Conservation (phyloP, 257 asterid species). For the Solanum megistacrolobum region DNA sequence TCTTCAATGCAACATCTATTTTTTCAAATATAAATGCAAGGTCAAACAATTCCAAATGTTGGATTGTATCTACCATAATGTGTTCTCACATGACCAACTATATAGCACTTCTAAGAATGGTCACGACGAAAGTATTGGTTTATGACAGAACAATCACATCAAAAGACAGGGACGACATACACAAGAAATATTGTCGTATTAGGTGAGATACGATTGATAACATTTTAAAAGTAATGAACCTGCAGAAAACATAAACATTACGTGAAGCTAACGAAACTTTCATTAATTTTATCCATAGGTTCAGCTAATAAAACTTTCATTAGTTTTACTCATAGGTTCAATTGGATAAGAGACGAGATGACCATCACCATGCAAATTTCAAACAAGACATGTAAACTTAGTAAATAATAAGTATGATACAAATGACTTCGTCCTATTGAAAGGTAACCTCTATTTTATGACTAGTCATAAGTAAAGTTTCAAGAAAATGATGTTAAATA, state of each 20-base stretch:
- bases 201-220: neutral
- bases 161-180: neutral
- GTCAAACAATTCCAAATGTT: neutral
- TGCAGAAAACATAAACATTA: neutral
- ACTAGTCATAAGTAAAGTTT: neutral
- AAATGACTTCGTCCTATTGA: neutral
- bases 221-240: neutral
- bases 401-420: neutral
- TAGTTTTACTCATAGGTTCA: neutral
- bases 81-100: neutral
- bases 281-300: neutral
- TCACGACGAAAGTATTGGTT: neutral
- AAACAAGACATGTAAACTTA: neutral
- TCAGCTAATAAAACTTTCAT: no score
- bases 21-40: no score
- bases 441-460: no score
- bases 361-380: neutral
- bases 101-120: neutral
- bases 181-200: neutral
- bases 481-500: neutral
- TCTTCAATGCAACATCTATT: neutral
- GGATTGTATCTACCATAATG: neutral
- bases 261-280: neutral
- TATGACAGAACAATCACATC: neutral
- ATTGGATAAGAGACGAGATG: neutral